These are phyloP conservation scores for Fomitopsis palustris DNA, from an alignment of 1,284 basidiomycete species.

Conservation along the genomic window DNA sequence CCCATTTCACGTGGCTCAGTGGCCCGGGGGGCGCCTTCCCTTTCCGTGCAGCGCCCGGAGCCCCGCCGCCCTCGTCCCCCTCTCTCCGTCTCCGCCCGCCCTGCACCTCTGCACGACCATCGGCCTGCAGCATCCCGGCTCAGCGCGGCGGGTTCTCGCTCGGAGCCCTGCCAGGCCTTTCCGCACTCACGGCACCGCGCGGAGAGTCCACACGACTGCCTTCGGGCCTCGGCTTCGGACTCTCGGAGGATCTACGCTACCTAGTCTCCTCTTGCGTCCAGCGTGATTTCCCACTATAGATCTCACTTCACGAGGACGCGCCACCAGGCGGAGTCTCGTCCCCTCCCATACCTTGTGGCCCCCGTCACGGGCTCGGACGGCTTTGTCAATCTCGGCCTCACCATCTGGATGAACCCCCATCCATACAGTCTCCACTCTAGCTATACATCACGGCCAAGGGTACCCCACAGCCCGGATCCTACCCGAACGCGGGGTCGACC, in stretches of 20 bases:
- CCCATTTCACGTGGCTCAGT: slow-evolving; percentile 20
- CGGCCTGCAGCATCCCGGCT: background rate
- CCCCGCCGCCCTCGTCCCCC: slow-evolving; percentile 10
- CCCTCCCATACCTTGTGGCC: background rate
- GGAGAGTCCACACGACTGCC: background rate
- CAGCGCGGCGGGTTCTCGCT: background rate
- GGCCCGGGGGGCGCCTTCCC: slow-evolving; percentile 19
- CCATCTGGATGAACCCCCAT: background rate
- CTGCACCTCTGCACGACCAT: background rate
- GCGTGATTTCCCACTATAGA: too few relatives aligned
- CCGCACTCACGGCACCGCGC: background rate
- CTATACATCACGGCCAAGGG: slow-evolving; percentile 5
- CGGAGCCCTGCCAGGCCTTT: background rate
- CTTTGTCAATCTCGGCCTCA: background rate
- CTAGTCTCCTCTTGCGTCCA: background rate
- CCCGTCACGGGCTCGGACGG: background rate
- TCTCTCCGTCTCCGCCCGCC: background rate
- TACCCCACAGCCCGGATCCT: slow-evolving; percentile 4
- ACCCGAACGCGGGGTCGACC: background rate
- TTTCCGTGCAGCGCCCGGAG: slow-evolving; percentile 16
- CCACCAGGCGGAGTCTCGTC: background rate
- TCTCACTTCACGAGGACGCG: background rate
- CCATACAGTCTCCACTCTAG: background rate
- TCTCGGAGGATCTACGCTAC: background rate
- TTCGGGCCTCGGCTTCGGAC: background rate